phyloP scores from a whole-genome alignment of 306 rosid genomes.

The Vigna trinervia region DNA sequence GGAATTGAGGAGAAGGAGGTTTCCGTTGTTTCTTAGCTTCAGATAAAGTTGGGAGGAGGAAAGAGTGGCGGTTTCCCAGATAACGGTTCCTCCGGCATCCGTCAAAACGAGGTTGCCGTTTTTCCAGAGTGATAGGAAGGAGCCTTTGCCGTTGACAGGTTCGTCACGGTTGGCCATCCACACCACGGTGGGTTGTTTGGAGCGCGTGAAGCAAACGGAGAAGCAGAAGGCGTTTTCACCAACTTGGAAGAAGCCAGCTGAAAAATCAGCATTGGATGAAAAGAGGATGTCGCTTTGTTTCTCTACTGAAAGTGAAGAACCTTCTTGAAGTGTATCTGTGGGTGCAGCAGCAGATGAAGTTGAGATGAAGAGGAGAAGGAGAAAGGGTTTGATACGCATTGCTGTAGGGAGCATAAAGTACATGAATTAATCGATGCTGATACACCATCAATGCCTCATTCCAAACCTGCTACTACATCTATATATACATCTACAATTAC shows the following conservation, averaged over 20 bases:
- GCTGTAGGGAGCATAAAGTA: neutral
- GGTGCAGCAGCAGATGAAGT: conserved; percentile 43
- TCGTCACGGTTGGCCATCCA: conserved; percentile 70
- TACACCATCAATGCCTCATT: too few relatives aligned
- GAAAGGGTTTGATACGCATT: conserved; percentile 33
- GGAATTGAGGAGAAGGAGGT: conserved; percentile 46
- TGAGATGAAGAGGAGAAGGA: conserved; percentile 32
- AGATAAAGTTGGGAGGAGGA: conserved; percentile 31
- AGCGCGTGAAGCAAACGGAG: conserved; percentile 52
- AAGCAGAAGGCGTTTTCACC: conserved; percentile 69
- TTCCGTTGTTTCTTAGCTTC: conserved; percentile 52
- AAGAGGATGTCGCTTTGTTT: conserved; percentile 42
- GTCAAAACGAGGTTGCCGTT: conserved; percentile 56
- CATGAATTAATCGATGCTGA: neutral
- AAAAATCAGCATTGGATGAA: conserved; percentile 56
- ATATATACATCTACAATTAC: neutral
- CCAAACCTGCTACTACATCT: neutral
- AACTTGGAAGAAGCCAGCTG: conserved; percentile 55
- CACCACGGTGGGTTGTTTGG: conserved; percentile 47
- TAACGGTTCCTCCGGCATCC: conserved; percentile 46
- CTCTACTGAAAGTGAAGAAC: conserved; percentile 55
- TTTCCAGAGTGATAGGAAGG: conserved; percentile 47
- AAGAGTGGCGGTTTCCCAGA: conserved; percentile 51
- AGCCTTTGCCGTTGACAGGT: conserved; percentile 59
- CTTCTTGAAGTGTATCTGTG: conserved; percentile 41